Conservation (phyloP, 805 yeast genomes). For the Wilhelminamyces savonicus region DNA sequence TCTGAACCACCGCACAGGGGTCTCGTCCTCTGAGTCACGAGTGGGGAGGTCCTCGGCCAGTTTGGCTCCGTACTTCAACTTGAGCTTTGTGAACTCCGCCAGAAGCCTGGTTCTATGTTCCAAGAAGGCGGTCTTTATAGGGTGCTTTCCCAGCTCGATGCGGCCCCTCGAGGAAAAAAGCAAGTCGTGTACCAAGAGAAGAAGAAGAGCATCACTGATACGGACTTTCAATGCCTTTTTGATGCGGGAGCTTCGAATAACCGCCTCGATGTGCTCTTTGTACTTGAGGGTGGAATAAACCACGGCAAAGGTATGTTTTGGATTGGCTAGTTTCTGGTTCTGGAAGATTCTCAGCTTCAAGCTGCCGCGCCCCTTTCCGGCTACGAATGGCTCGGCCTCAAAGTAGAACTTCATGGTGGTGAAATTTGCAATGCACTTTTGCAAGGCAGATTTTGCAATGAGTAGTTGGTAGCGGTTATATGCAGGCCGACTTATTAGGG, state of each 20-base stretch:
- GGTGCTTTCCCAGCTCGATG: slow-evolving; percentile 84
- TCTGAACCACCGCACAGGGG: slow-evolving; percentile 79
- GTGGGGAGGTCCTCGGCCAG: slow-evolving; percentile 42
- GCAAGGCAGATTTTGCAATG: no score
- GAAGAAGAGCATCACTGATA: slow-evolving; percentile 47
- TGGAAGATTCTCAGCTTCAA: slow-evolving; percentile 34
- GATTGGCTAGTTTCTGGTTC: slow-evolving; percentile 32
- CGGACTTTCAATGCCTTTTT: slow-evolving; percentile 39
- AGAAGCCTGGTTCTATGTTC: slow-evolving; percentile 73
- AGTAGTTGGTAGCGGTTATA: no score
- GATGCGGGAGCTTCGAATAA: slow-evolving; percentile 66
- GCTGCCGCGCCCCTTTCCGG: slow-evolving; percentile 20
- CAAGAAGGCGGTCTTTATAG: slow-evolving; percentile 74
- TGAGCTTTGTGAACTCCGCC: slow-evolving; percentile 76
- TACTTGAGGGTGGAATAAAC: slow-evolving; percentile 73
- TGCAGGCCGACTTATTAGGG: no score
- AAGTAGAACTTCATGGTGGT: slow-evolving; percentile 34
- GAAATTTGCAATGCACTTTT: background rate
- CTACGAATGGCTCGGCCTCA: slow-evolving; percentile 35
- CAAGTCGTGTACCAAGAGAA: slow-evolving; percentile 75
- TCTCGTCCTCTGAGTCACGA: slow-evolving; percentile 46
- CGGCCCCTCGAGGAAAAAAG: slow-evolving; percentile 70
- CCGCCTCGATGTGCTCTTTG: slow-evolving; percentile 53
- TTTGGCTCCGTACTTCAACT: slow-evolving; percentile 63
- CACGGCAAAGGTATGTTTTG: slow-evolving; percentile 82